Evolutionary conservation across 306 rosid species (phyloP), one percentile per base, ranked within the genome.

Genomic region (Carpinus viminea): DNA sequence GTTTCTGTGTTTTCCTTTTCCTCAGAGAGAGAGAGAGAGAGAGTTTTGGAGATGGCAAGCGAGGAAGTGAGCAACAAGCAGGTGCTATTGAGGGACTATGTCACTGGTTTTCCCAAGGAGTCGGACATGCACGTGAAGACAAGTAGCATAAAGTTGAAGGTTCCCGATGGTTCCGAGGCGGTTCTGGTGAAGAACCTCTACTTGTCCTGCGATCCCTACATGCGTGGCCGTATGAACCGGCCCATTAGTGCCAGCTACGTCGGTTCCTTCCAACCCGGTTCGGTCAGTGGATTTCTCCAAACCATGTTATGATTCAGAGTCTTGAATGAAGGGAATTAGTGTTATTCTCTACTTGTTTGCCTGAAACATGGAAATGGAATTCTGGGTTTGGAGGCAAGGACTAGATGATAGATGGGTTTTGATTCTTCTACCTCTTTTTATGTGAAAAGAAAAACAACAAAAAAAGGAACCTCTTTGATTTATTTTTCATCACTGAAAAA

Each of bases 201-300:
- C 75, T 65, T 87, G 80, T 87, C 90, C 21, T 87, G 88, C 77
- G 88, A 87, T 52, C 90, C 90, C 41, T 87, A 54, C 74, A 84
- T 84, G 86, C 81, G 78, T 26, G 0, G 0, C 68, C 83, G 81
- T 17, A 87, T 87, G 90, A 55, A 28, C 13, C 70, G 34, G 1
- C 18, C 7, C 50, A n/a, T 51, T 20, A 0, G 8, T 4, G 7
- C 4, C 20, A 34, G 65, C 24, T 78, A 74, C 34, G 2, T 78
- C 16, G 57, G 41, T 0, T 16, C 77, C 53, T 77, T 76, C 76
- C 20, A 34, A 3, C 84, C 65, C 11, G 88, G 79, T 20, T 81
- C 76, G 8, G 87, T 86, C 48, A 66, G 60, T 56, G 4, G 3
- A 15, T 31, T 31, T 36, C 24, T 36, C 41, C 50, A 6, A 5